Evolutionary conservation across 345 rosid genomes (phyloP).

Genomic region (Acer negundo): DNA sequence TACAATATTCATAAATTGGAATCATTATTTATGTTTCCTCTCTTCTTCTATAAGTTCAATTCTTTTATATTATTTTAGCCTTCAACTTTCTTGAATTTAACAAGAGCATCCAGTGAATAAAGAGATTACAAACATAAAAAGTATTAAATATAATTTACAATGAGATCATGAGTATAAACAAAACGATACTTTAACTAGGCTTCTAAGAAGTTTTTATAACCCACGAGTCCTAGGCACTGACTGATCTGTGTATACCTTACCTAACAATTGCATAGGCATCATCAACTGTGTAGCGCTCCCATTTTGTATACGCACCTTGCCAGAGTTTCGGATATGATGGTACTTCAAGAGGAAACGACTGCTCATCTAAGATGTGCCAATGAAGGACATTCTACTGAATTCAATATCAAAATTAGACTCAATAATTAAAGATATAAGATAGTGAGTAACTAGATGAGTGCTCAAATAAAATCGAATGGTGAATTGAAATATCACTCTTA

Average conservation of each 20-base stretch:
- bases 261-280: constrained; percentile 87
- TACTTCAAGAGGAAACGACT: constrained; percentile 90
- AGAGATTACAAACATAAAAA: not conserved
- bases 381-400: constrained; percentile 88
- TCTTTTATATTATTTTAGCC: not conserved
- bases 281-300: constrained; percentile 91
- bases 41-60: not conserved
- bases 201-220: constrained; percentile 9
- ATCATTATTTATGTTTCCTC: constrained; percentile 3
- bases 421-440: constrained; percentile 14
- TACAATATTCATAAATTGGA: not conserved
- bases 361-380: constrained; percentile 93
- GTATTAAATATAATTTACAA: not conserved
- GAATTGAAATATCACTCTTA: constrained; percentile 9
- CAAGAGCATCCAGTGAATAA: not conserved
- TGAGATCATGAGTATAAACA: not conserved
- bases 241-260: constrained; percentile 40
- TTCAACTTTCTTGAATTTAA: not conserved
- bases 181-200: not conserved
- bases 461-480: constrained; percentile 13
- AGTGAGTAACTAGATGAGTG: constrained; percentile 8
- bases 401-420: constrained; percentile 32
- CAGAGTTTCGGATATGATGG: constrained; percentile 86
- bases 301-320: constrained; percentile 85
- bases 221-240: not conserved